Evolutionary conservation across 2,329 filamentous ascomycete genomes (phyloP).

Genomic region (Trichoderma endophyticum): DNA sequence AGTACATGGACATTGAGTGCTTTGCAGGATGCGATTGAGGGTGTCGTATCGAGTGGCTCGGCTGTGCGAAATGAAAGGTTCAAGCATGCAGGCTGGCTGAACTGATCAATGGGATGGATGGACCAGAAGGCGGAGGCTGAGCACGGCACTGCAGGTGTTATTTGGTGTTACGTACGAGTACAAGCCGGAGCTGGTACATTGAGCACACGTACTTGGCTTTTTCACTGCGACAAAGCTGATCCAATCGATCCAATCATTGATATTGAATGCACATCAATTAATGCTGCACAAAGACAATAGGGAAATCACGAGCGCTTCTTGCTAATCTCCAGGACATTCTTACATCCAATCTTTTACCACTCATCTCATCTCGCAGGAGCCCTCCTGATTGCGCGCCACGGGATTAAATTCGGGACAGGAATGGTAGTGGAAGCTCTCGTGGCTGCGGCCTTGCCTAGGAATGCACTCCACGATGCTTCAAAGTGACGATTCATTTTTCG

Average conservation of each 20-base stretch:
- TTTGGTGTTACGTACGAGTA: not conserved
- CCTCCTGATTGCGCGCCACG: not conserved
- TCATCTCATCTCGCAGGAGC: not conserved
- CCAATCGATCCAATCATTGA: too few relatives aligned
- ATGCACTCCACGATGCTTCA: conserved; percentile 8
- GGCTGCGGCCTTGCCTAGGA: not conserved
- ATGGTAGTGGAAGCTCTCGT: not conserved
- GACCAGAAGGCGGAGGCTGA: not conserved
- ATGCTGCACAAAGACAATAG: not conserved
- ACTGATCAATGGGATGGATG: not conserved
- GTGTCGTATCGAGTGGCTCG: not conserved
- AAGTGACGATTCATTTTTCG: not conserved
- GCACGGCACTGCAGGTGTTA: not conserved
- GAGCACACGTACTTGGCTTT: not conserved
- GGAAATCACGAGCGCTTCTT: not conserved
- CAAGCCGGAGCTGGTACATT: not conserved
- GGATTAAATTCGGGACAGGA: not conserved
- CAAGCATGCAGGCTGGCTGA: not conserved
- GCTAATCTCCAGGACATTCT: not conserved
- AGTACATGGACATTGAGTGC: not conserved
- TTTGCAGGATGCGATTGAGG: not conserved
- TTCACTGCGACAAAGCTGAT: not conserved
- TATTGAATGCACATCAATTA: not conserved
- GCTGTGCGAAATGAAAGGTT: conserved; percentile 18
- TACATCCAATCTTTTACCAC: not conserved